These are phyloP conservation scores for Rostrohypoxylon terebratum DNA, from an alignment of 495 filamentous ascomycete species.

Conservation along the genomic window DNA sequence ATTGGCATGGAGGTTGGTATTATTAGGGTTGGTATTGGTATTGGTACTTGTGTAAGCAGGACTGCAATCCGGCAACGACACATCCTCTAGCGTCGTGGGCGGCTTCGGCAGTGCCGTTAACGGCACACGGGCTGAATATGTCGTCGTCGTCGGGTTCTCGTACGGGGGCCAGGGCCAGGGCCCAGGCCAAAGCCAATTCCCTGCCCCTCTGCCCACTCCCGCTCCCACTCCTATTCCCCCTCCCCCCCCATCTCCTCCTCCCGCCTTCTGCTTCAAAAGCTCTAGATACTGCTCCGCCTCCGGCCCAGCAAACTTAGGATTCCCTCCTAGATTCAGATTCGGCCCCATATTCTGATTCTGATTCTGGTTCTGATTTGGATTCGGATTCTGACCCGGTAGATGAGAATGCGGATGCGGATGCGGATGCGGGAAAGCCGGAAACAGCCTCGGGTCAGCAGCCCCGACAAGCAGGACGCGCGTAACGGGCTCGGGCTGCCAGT, in stretches of 20 bases:
- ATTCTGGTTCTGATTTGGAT: neutral
- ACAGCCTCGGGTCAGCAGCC: neutral
- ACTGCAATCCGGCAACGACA: neutral
- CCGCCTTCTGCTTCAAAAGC: neutral
- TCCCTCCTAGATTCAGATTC: neutral
- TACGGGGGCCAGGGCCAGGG: conserved; percentile 4
- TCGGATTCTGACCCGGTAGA: neutral
- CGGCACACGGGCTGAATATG: neutral
- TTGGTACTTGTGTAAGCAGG: neutral
- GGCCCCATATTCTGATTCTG: neutral
- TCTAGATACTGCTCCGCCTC: neutral
- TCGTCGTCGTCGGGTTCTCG: neutral
- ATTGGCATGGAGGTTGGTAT: neutral
- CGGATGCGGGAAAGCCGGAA: too few species aligned
- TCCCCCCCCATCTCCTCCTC: neutral
- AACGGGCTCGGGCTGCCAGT: conserved; percentile 55
- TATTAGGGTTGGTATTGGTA: neutral
- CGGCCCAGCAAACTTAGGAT: neutral
- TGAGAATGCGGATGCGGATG: neutral
- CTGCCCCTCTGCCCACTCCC: too few species aligned
- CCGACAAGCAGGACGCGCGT: conserved; percentile 38
- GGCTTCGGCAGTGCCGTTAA: neutral
- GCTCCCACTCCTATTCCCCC: neutral
- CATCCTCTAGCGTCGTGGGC: neutral
- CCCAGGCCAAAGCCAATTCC: neutral